Evolutionary conservation across 2,329 filamentous ascomycete genomes (phyloP), one percentile per base, ranked within the genome.

Genomic region (Leptodontidium sp.): DNA sequence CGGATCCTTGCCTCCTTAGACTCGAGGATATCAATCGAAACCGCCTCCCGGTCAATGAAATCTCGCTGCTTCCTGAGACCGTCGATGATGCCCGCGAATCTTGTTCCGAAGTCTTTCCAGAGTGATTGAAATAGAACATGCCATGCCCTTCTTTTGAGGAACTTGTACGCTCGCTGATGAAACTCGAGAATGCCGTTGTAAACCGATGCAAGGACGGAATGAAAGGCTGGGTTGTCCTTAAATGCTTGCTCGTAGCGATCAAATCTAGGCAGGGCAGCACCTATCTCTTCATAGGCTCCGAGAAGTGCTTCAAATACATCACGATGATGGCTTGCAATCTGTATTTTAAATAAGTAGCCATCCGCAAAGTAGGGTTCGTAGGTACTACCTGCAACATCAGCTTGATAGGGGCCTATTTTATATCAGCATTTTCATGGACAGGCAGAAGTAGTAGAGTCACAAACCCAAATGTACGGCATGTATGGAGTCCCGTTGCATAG

Each of bases 401-500:
- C 8, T 77, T 81, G 32, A 84, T 81, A 0, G 81, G 83, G 0
- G 82, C 72, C 71, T 73, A n/a, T 2, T 29, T 9, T 15, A 58
- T 24, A 40, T 53, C 17, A 59, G 29, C n/a, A 50, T 32, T 32
- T 32, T 32, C 29, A 6, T 32, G 29, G 29, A 21, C 21, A 21
- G 21, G 21, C 21, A 32, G 29, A 32, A 32, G 29, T 32, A 32
- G 29, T 6, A 32, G 29, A 32, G 29, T 32, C 29, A 32, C 32
- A 55, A n/a, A 71, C 82, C 84, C 84, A 86, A 0, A 85, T 75
- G 79, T 79, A 85, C 0, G 81, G 75, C 3, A 86, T 45, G 69
- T 79, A 85, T 0, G 80, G 81, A 0, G 82, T 85, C 0, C 82
- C 83, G 57, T 84, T 83, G 69, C 84, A 85, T 0, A 84, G 68